These are phyloP conservation scores for Ricinus communis DNA, from an alignment of 345 rosid species.

Conservation along the genomic window DNA sequence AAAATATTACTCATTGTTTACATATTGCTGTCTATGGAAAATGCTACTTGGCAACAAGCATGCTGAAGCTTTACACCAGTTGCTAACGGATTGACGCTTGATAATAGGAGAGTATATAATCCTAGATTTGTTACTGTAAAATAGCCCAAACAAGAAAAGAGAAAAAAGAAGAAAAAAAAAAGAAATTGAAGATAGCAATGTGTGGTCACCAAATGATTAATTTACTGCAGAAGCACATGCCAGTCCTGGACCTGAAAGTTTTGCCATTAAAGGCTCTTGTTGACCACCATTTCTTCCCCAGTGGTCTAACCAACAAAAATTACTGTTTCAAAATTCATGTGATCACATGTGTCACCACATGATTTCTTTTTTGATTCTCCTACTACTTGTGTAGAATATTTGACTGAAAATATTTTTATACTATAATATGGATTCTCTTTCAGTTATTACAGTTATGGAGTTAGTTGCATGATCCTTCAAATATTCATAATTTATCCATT, in stretches of 20 bases:
- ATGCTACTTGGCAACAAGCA: too few relatives aligned
- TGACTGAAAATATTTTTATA: constrained; percentile 36
- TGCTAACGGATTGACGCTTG: too few relatives aligned
- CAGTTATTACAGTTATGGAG: constrained; percentile 72
- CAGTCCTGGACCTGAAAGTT: background rate
- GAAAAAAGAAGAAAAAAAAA: too few relatives aligned
- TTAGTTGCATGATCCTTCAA: constrained; percentile 35
- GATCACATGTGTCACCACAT: constrained; percentile 57
- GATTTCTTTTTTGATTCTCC: constrained; percentile 40
- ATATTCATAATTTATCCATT: background rate
- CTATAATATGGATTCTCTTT: constrained; percentile 29
- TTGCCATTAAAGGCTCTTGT: constrained; percentile 17
- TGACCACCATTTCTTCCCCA: constrained; percentile 24
- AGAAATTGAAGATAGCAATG: background rate
- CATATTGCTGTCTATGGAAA: too few relatives aligned
- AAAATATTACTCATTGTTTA: too few relatives aligned
- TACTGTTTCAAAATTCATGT: constrained; percentile 39
- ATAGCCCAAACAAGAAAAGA: too few relatives aligned
- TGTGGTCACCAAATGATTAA: background rate
- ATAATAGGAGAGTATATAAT: too few relatives aligned
- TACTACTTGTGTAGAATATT: constrained; percentile 26
- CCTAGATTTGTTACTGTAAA: too few relatives aligned
- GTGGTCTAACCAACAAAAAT: constrained; percentile 3
- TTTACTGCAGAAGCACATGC: constrained; percentile 29
- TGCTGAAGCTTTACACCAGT: too few relatives aligned